A percentile compares a stretch with the other conserved stretches of the same genome.
phyloP scores from a whole-genome alignment of 2,329 filamentous ascomycete species.

The Herpotrichia juniperi region DNA sequence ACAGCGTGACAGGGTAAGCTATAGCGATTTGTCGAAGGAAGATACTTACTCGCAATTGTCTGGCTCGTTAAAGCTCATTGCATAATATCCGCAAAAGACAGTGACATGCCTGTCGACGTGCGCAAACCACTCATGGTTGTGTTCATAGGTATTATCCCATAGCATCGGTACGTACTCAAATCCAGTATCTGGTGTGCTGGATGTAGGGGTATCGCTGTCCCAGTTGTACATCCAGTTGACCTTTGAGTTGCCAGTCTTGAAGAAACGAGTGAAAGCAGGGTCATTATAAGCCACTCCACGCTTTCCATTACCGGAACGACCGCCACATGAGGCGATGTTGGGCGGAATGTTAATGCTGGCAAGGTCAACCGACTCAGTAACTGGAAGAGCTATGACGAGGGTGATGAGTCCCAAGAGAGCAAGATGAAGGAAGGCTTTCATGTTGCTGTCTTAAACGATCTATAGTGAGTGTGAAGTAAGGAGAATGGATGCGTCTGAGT shows the following conservation, averaged over 20 bases:
- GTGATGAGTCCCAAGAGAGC: background rate
- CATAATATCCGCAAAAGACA: constrained; percentile 7
- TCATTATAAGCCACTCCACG: constrained; percentile 72
- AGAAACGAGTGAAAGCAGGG: constrained; percentile 55
- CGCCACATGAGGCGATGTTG: background rate
- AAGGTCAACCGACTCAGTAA: too few relatives aligned
- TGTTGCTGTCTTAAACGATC: background rate
- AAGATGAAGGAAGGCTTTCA: background rate
- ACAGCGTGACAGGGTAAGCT: background rate
- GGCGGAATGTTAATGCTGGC: too few relatives aligned
- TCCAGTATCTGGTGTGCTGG: constrained; percentile 43
- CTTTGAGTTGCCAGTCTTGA: constrained; percentile 49
- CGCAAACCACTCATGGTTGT: constrained; percentile 23
- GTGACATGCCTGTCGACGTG: constrained; percentile 17
- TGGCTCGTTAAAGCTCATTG: constrained; percentile 44
- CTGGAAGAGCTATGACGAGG: background rate
- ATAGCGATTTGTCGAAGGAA: constrained; percentile 10
- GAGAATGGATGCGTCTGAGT: too few relatives aligned
- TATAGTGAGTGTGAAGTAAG: background rate
- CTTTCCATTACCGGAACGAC: constrained; percentile 18
- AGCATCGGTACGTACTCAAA: constrained; percentile 67
- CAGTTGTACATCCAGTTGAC: constrained; percentile 73
- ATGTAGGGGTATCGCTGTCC: constrained; percentile 46
- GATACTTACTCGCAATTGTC: constrained; percentile 33
- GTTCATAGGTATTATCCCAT: constrained; percentile 15